Evolutionary conservation across 768 basidiomycete genomes (phyloP), one percentile per base, ranked within the genome.

Genomic region (Pulveroboletus ravenelii): DNA sequence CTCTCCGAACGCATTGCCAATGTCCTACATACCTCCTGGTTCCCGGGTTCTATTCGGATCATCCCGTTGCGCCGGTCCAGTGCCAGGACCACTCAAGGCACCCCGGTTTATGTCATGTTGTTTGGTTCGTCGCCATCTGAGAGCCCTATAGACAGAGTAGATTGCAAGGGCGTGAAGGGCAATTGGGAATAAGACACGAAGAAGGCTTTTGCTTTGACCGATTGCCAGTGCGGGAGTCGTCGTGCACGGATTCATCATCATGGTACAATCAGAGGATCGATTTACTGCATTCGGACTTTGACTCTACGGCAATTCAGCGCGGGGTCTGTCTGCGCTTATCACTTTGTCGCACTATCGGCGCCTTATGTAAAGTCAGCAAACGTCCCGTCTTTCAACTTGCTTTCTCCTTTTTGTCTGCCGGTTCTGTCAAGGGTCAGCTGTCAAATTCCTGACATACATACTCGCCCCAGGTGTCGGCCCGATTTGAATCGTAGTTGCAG

Each of bases 11-110:
- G 8, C 3, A 38, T 12, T 3, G 38, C 44, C 12, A 42, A 45
- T 5, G 18, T 14, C 32, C 5, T 8, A 40, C 62, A 35, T 48
- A 62, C 70, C 62, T 52, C 69, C 69, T 40, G 23, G 47, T 47
- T 61, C 57, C 7, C 68, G 53, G 31, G 57, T 49, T 49, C 39
- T 59, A 25, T 70, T 23, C 20, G 20, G 25, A 5, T 51, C 46
- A 13, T 30, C 50, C 17, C 18, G 50, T 35, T 46, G 46, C 20
- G 27, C 27, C 14, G 55, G 34, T 25, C 45, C 20, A 5, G 34
- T 13, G 7, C 27, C 47, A 15, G 40, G 10, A 32, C 8, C 23
- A 20, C 15, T 37, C 41, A n/a, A 10, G 4, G 14, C 25, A 15
- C 7, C 41, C 25, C 34, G 32, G 15, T 30, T 39, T 10, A 30